Evolutionary conservation across 2,329 filamentous ascomycete species (phyloP), one percentile per base, ranked within the genome.

Genomic region (Aspergillus candidus): DNA sequence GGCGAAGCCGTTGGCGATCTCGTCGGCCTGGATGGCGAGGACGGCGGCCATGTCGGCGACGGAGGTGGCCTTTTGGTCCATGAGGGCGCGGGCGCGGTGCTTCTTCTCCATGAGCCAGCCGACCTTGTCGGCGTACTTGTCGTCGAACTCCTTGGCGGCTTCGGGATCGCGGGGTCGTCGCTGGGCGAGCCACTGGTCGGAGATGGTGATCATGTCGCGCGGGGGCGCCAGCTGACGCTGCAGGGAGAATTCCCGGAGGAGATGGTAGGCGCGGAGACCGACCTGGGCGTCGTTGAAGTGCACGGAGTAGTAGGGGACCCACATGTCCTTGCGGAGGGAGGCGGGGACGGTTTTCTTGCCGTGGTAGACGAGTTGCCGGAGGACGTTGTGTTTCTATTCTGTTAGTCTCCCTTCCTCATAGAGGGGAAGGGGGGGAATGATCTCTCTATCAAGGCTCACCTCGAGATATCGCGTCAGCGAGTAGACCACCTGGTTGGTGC

Each of bases 401-500:
- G 22, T 41, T 32, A 32, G 27, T 27, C 38, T 43, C 7, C 10
- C 29, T 18, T 5, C n/a, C n/a, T n/a, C n/a, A n/a, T n/a, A n/a
- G n/a, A n/a, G n/a, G n/a, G n/a, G n/a, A n/a, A n/a, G n/a, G n/a
- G n/a, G n/a, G n/a, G n/a, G n/a, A n/a, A n/a, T n/a, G n/a, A n/a
- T n/a, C n/a, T n/a, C n/a, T n/a, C n/a, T n/a, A n/a, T n/a, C n/a
- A n/a, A n/a, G n/a, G n/a, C 70, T 52, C 67, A 81, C 79, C 51
- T 80, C 70, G 36, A 83, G 60, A 41, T 72, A 69, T 41, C 75
- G 72, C 33, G 72, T 73, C 50, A 83, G 64, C 15, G 80, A 82
- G 63, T 83, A 83, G 43, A 83, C 67, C 51, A 83, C 75, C 63
- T 83, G 80, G 47, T 82, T 80, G 31, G 80, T 82, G 49, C 73